Conservation (phyloP, 2,329 filamentous ascomycete species). For the Nemania diffusa region DNA sequence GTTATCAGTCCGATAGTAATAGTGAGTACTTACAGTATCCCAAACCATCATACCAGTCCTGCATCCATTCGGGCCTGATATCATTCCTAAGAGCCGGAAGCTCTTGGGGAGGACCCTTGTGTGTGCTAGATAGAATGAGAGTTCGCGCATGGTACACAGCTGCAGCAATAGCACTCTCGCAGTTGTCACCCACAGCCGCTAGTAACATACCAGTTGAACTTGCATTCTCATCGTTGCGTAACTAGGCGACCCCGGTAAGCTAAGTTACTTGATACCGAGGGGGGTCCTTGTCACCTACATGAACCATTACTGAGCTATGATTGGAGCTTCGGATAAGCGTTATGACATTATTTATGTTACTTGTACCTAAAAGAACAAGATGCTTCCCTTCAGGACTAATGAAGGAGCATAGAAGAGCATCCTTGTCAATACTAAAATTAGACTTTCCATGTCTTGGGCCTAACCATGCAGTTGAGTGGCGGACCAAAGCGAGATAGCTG, state of each 20-base stretch:
- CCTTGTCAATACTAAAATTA: constrained; percentile 75
- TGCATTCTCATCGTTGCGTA: constrained; percentile 72
- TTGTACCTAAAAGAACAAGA: constrained; percentile 81
- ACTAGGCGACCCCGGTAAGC: constrained; percentile 49
- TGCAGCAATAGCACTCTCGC: constrained; percentile 81
- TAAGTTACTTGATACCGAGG: constrained; percentile 20
- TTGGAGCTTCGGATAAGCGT: constrained; percentile 74
- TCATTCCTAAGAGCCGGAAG: constrained; percentile 58
- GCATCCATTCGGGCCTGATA: constrained; percentile 73
- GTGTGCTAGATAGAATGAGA: constrained; percentile 56
- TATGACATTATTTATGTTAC: constrained; percentile 75
- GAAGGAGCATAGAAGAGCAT: constrained; percentile 82
- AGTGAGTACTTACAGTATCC: constrained; percentile 74
- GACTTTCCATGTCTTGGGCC: constrained; percentile 84
- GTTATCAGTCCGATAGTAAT: background rate
- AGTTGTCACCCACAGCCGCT: constrained; percentile 75
- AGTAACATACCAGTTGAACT: constrained; percentile 70
- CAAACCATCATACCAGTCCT: constrained; percentile 91
- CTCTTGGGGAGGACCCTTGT: constrained; percentile 58
- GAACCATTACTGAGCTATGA: constrained; percentile 73
- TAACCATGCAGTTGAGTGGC: constrained; percentile 85
- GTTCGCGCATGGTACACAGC: constrained; percentile 89
- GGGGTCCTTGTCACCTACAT: constrained; percentile 58
- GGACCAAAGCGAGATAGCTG: constrained; percentile 84
- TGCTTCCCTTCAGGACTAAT: constrained; percentile 76